These are phyloP conservation scores for Quercus lobata DNA, from an alignment of 331 rosid genomes.

Conservation along the genomic window DNA sequence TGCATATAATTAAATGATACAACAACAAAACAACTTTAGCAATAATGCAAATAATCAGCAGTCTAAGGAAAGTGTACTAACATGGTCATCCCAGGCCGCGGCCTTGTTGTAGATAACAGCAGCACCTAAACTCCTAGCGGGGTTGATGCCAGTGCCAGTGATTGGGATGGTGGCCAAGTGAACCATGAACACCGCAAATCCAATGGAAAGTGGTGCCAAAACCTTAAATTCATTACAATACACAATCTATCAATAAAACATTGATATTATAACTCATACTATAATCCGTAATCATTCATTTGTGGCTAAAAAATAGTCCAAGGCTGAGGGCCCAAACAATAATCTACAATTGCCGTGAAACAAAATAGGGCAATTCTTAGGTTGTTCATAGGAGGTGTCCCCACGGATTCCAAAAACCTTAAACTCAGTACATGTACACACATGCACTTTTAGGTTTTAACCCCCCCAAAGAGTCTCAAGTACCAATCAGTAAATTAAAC, in stretches of 20 bases:
- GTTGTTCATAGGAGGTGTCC: too few relatives aligned
- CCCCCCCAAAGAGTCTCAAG: too few relatives aligned
- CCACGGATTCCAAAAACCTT: too few relatives aligned
- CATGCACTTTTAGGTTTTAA: too few relatives aligned
- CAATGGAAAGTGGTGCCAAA: slow-evolving; percentile 87
- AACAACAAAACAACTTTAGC: background rate
- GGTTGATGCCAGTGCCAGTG: slow-evolving; percentile 93
- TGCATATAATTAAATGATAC: background rate
- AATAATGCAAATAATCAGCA: background rate
- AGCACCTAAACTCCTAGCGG: slow-evolving; percentile 94
- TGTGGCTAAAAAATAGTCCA: background rate
- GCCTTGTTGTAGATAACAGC: slow-evolving; percentile 62
- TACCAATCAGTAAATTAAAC: too few relatives aligned
- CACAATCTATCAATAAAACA: slow-evolving; percentile 2
- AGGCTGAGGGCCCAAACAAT: too few relatives aligned
- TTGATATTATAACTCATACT: background rate
- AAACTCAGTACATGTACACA: too few relatives aligned
- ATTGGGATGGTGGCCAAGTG: slow-evolving; percentile 61
- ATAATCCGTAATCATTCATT: background rate
- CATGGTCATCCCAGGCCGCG: slow-evolving; percentile 83
- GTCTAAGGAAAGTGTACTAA: slow-evolving; percentile 17
- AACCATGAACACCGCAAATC: too few relatives aligned
- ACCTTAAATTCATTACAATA: slow-evolving; percentile 38
- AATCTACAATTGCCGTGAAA: too few relatives aligned
- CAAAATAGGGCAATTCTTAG: too few relatives aligned